Conservation (phyloP, 352 stramenopile species). For the Blastocystis sp. region DNA sequence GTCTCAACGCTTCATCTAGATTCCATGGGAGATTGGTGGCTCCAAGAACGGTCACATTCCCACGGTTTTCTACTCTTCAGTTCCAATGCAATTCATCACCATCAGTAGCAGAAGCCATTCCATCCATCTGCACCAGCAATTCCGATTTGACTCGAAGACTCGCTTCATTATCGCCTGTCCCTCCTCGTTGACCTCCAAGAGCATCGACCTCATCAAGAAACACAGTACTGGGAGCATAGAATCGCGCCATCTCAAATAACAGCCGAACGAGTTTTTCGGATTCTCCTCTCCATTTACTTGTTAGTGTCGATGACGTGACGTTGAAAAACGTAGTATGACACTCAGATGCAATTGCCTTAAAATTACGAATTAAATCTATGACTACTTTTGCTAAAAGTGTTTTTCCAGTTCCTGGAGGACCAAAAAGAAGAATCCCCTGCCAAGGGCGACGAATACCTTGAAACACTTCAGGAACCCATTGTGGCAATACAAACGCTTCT, state of each 20-base stretch:
- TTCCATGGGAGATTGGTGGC: slow-evolving; percentile 93
- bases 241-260: slow-evolving; percentile 93
- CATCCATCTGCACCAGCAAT: slow-evolving; percentile 92
- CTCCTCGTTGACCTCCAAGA: slow-evolving; percentile 24
- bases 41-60: slow-evolving; percentile 79
- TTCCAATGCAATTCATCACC: neutral
- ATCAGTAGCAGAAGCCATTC: slow-evolving; percentile 62
- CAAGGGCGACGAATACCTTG: slow-evolving; percentile 77
- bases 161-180: slow-evolving; percentile 67
- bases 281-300: slow-evolving; percentile 82
- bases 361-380: neutral
- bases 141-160: slow-evolving; percentile 86
- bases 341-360: slow-evolving; percentile 80
- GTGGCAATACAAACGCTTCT: slow-evolving; percentile 85
- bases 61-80: slow-evolving; percentile 18
- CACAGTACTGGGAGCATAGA: slow-evolving; percentile 89
- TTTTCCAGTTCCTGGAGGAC: slow-evolving; percentile 79
- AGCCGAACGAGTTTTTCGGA: slow-evolving; percentile 89
- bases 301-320: slow-evolving; percentile 80
- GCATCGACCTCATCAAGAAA: slow-evolving; percentile 97
- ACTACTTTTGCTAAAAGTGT: slow-evolving; percentile 69
- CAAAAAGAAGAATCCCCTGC: slow-evolving; percentile 81
- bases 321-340: slow-evolving; percentile 96
- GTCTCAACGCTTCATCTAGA: slow-evolving; percentile 85
- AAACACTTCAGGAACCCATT: slow-evolving; percentile 87